Percentiles rank a stretch among this genome's conserved stretches.
These are phyloP conservation scores for Omphalotus guepiniiformis DNA, from an alignment of 768 basidiomycete genomes.

Conservation along the genomic window DNA sequence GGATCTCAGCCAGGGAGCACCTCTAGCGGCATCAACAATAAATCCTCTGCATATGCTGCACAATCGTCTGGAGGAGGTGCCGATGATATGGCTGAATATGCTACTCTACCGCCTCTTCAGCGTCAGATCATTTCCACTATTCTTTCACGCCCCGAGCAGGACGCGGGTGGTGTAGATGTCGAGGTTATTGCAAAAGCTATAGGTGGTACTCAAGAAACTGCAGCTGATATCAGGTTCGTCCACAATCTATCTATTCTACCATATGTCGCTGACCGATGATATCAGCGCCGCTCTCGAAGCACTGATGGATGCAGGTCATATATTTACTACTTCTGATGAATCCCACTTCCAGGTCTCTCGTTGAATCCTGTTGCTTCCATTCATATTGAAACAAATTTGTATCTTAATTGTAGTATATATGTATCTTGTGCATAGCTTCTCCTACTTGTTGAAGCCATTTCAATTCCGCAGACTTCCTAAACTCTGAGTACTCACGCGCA, in stretches of 20 bases:
- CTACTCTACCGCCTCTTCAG: constrained; percentile 56
- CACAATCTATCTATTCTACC: neutral
- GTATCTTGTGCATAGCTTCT: too few species aligned
- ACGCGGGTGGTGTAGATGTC: constrained; percentile 71
- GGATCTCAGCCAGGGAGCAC: neutral
- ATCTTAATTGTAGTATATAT: too few species aligned
- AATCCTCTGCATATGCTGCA: constrained; percentile 43
- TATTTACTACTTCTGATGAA: constrained; percentile 81
- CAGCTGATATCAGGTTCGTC: constrained; percentile 60
- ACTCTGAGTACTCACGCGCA: too few species aligned
- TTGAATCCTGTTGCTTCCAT: too few species aligned
- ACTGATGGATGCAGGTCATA: constrained; percentile 74
- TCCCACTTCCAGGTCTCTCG: constrained; percentile 61
- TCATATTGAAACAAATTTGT: too few species aligned
- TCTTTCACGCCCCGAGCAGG: constrained; percentile 33
- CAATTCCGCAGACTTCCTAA: too few species aligned
- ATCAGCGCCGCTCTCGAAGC: constrained; percentile 66
- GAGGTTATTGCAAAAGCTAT: constrained; percentile 65
- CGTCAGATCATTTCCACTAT: constrained; percentile 67
- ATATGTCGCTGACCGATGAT: neutral
- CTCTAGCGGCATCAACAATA: constrained; percentile 23
- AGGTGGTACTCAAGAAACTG: constrained; percentile 37
- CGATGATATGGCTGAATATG: constrained; percentile 40
- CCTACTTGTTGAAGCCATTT: too few species aligned
- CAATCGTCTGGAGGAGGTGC: constrained; percentile 22